A percentile compares a stretch with the other conserved stretches of the same genome.
Evolutionary conservation across 129 eudicot genomes (phyloP).

Genomic region (Chrysanthemum lavandulifolium): DNA sequence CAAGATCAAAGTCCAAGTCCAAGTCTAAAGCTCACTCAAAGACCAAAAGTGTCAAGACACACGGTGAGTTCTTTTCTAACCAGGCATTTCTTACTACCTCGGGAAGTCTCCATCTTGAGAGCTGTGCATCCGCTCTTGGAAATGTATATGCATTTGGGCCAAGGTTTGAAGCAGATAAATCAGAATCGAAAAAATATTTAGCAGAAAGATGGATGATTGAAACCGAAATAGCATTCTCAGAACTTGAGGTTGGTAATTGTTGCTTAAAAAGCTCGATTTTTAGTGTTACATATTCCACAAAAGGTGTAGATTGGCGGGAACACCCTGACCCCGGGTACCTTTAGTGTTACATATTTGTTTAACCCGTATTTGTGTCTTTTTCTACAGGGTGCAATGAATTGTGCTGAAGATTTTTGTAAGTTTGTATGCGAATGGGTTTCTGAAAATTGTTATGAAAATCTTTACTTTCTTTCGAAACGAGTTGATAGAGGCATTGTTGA

Average conservation of each 20-base stretch:
- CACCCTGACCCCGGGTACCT: too few species aligned
- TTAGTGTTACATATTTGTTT: too few species aligned
- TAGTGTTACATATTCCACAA: not conserved
- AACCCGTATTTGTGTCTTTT: conserved; percentile 26
- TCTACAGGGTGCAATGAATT: conserved; percentile 69
- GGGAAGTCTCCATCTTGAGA: conserved; percentile 85
- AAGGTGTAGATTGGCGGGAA: too few species aligned
- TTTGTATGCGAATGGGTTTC: conserved; percentile 56
- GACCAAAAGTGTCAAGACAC: conserved; percentile 23
- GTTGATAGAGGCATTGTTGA: conserved; percentile 50
- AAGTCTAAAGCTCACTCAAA: conserved; percentile 16
- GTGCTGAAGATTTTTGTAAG: conserved; percentile 73
- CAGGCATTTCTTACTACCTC: conserved; percentile 56
- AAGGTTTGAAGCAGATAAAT: conserved; percentile 55
- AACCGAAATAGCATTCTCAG: conserved; percentile 78
- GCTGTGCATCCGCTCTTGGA: conserved; percentile 87
- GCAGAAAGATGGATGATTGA: conserved; percentile 90
- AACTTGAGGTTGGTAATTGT: conserved; percentile 56
- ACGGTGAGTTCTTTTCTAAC: conserved; percentile 59
- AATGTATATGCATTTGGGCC: conserved; percentile 93
- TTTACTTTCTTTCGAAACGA: conserved; percentile 60
- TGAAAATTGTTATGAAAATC: conserved; percentile 61
- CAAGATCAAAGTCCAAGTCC: conserved; percentile 43
- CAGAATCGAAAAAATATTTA: conserved; percentile 55
- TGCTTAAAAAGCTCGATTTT: not conserved